Conservation (phyloP, 2,329 filamentous ascomycete genomes). For the Ascochyta clinopodiicola region DNA sequence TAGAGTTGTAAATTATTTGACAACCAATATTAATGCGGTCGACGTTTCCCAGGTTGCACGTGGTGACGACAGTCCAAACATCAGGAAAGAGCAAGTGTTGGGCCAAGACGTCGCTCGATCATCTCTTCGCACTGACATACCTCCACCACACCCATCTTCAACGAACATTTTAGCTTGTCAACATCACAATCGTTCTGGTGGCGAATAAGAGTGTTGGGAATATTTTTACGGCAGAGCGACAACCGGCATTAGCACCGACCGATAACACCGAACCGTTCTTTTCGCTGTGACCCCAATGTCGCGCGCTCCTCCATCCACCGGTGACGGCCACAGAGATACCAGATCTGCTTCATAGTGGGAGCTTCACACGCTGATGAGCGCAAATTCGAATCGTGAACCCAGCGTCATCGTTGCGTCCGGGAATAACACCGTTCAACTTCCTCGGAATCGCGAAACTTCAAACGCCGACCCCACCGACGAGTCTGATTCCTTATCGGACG, state of each 20-base stretch:
- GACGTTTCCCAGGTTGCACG: background rate
- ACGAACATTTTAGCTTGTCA: background rate
- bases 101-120: background rate
- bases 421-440: background rate
- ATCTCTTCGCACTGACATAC: no score
- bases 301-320: background rate
- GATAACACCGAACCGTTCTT: background rate
- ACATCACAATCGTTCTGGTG: slow-evolving; percentile 5
- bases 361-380: slow-evolving; percentile 11
- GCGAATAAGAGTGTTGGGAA: slow-evolving; percentile 10
- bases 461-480: slow-evolving; percentile 4
- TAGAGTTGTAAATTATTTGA: background rate
- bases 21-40: background rate
- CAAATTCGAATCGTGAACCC: background rate
- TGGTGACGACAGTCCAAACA: background rate
- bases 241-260: slow-evolving; percentile 7
- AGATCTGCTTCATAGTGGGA: slow-evolving; percentile 2
- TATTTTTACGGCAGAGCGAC: background rate
- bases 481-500: background rate
- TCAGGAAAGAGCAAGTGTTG: background rate
- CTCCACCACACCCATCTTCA: background rate
- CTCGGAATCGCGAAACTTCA: slow-evolving; percentile 1
- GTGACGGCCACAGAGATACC: background rate
- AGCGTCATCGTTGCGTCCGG: slow-evolving; percentile 13
- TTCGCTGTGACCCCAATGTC: slow-evolving; percentile 2